These are phyloP conservation scores for Stropharia rugosoannulata DNA, from an alignment of 768 basidiomycete genomes.

Conservation along the genomic window DNA sequence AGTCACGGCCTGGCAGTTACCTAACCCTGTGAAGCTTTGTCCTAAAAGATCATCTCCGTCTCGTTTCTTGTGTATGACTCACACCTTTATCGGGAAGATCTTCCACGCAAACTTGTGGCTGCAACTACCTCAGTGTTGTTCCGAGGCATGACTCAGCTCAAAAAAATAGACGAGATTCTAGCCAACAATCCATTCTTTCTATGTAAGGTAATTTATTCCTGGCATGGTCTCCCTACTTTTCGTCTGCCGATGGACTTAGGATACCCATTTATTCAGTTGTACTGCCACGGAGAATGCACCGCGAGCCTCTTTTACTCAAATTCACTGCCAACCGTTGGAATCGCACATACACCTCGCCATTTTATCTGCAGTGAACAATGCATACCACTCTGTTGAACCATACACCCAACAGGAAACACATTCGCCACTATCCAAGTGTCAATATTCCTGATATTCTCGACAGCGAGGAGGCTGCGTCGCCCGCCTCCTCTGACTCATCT, in stretches of 20 bases:
- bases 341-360: neutral
- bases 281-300: neutral
- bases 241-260: slow-evolving; percentile 14
- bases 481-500: slow-evolving; percentile 49
- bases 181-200: slow-evolving; percentile 22
- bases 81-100: slow-evolving; percentile 34
- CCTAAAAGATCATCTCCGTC: slow-evolving; percentile 19
- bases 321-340: neutral
- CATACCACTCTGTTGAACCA: neutral
- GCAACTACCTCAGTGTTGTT: slow-evolving; percentile 25
- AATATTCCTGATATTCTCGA: slow-evolving; percentile 1
- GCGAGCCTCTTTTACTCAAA: neutral
- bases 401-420: slow-evolving; percentile 7
- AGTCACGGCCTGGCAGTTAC: neutral
- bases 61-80: slow-evolving; percentile 21
- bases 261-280: slow-evolving; percentile 15
- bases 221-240: slow-evolving; percentile 19
- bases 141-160: slow-evolving; percentile 31
- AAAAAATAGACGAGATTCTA: slow-evolving; percentile 27
- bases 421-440: slow-evolving; percentile 4
- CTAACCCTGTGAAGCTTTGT: slow-evolving; percentile 31
- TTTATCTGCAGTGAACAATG: slow-evolving; percentile 3
- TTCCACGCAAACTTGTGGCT: slow-evolving; percentile 21
- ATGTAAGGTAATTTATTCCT: slow-evolving; percentile 25
- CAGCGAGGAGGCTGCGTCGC: slow-evolving; percentile 29